Percentiles rank a stretch among this genome's conserved stretches.
phyloP scores from a whole-genome alignment of 441 rosid genomes.

The Pelargonium australe region DNA sequence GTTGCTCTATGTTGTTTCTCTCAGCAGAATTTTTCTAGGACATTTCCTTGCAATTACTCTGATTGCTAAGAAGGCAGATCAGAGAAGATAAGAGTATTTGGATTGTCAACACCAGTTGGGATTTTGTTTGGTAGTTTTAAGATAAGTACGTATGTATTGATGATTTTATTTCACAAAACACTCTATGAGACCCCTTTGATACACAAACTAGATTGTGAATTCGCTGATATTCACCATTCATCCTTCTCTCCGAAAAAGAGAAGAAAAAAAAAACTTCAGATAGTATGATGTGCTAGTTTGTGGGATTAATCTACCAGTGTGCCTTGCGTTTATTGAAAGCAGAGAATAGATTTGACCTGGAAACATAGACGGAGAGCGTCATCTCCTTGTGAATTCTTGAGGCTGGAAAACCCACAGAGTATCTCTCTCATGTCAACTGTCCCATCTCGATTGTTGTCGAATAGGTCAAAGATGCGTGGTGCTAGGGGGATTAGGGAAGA shows the following conservation, averaged over 20 bases:
- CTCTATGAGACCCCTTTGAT: neutral
- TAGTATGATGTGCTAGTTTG: neutral
- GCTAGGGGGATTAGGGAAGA: constrained; percentile 52
- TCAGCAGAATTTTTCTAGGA: neutral
- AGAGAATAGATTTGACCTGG: constrained; percentile 33
- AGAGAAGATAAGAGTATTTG: neutral
- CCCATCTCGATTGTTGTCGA: constrained; percentile 67
- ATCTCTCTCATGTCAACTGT: constrained; percentile 72
- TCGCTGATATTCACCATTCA: neutral
- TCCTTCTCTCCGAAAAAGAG: neutral
- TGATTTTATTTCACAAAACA: neutral
- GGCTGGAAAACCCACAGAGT: constrained; percentile 66
- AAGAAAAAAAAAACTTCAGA: neutral
- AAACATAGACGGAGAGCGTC: constrained; percentile 67
- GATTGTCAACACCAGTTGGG: neutral
- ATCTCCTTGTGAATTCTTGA: constrained; percentile 58
- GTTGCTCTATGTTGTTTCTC: constrained; percentile 3
- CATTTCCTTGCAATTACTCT: neutral
- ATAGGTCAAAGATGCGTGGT: constrained; percentile 56
- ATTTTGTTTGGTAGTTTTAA: neutral
- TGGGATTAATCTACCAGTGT: constrained; percentile 3
- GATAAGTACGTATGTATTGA: neutral
- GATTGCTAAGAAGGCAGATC: neutral
- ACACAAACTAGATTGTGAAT: neutral
- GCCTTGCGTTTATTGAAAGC: neutral